Evolutionary conservation across 2,329 filamentous ascomycete species (phyloP), one percentile per base, ranked within the genome.

Genomic region (Thielaviopsis populi): DNA sequence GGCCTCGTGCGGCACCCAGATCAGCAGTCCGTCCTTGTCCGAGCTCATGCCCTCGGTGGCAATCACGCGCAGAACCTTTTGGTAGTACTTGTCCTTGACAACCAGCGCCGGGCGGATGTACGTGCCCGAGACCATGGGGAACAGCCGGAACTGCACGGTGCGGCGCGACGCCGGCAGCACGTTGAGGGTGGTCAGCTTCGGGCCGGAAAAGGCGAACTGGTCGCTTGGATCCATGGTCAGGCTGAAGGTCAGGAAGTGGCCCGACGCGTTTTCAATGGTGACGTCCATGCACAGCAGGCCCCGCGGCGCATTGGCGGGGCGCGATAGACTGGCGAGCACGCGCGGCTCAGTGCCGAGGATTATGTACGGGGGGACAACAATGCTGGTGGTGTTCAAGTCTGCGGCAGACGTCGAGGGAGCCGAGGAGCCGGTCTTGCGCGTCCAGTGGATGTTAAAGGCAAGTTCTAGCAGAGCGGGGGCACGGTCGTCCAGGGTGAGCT

Each of bases 201-300:
- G 79, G 0, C 94, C 94, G 7, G 89, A 91, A 73, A 99, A 97
- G 0, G 91, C 92, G 74, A 97, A 97, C 62, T 90, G 83, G 68
- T 95, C 90, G 71, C 84, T 92, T 2, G 91, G 88, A 69, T 99
- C 92, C 91, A 99, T 95, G 30, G 80, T 84, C 59, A 97, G 74
- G 37, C 89, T 91, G 74, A 99, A 99, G 0, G 91, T 96, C 60
- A 99, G 81, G 74, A 96, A 95, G 73, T 99, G 94, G 72, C 85
- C 87, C 0, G 92, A 96, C 0, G 91, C 88, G 72, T 99, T 99
- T 75, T 99, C 94, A 64, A 99, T 84, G 2, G 84, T 89, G 71
- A 83, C 72, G 50, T 79, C 75, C 15, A 84, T 72, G 64, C 77
- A 74, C 54, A 81, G 68, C 8, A 82, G 70, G 11, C 70, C 64